phyloP scores from a whole-genome alignment of 805 yeast species.

The Candida boleticola region DNA sequence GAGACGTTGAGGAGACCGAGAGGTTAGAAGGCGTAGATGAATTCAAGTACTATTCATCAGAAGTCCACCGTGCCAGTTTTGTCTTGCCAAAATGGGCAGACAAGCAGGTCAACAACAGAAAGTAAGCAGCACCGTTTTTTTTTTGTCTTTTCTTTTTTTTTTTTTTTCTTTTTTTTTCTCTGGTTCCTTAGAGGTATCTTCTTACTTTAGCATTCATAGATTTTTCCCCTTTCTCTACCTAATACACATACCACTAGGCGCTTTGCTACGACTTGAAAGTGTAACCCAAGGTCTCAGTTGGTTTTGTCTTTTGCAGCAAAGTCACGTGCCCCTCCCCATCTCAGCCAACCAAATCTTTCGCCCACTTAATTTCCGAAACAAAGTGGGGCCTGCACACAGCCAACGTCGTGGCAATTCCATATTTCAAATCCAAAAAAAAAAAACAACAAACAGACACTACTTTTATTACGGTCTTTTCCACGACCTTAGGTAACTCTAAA shows the following conservation, averaged over 20 bases:
- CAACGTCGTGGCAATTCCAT: slow-evolving; percentile 6
- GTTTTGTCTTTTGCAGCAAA: no score
- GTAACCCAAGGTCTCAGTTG: no score
- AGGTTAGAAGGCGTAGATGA: slow-evolving; percentile 45
- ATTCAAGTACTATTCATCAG: slow-evolving; percentile 63
- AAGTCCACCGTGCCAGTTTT: slow-evolving; percentile 70
- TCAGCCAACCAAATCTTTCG: background rate
- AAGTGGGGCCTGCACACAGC: slow-evolving; percentile 3
- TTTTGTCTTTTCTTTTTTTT: no score
- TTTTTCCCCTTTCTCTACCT: no score
- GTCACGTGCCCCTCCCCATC: background rate
- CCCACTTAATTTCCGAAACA: background rate
- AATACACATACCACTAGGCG: no score
- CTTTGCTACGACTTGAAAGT: no score
- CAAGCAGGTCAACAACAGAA: slow-evolving; percentile 22
- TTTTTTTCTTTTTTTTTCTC: no score
- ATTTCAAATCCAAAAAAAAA: slow-evolving; percentile 1
- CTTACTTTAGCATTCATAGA: no score
- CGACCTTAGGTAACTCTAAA: slow-evolving; percentile 4
- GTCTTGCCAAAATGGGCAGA: slow-evolving; percentile 81
- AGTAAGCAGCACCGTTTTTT: no score
- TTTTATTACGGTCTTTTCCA: slow-evolving; percentile 3
- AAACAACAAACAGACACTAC: slow-evolving; percentile 5
- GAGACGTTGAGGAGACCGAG: slow-evolving; percentile 33
- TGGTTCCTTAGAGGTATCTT: no score